A percentile compares a stretch with the other conserved stretches of the same genome.
Conservation (phyloP, 768 basidiomycete species). For the Arthromyces matolae region DNA sequence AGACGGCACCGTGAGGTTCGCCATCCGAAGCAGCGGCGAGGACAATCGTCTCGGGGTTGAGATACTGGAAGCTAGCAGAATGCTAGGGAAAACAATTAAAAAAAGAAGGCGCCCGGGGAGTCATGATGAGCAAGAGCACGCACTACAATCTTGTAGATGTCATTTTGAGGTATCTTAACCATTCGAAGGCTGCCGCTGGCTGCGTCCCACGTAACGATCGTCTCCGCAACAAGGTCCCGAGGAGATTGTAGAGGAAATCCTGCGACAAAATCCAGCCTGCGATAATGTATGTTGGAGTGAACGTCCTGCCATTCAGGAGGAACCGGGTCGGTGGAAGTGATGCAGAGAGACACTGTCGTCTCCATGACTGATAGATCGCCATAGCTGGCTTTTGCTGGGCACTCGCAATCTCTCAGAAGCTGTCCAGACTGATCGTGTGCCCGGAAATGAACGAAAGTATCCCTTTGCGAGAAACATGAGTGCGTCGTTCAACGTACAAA, state of each 20-base stretch:
- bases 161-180: background rate
- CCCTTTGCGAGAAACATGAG: background rate
- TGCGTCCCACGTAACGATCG: background rate
- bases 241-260: background rate
- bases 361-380: background rate
- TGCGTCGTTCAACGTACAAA: background rate
- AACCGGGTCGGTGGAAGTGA: background rate
- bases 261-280: background rate
- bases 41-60: too few relatives aligned
- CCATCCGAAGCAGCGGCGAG: background rate
- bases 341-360: background rate
- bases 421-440: background rate
- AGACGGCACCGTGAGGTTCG: background rate
- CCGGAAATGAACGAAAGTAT: background rate
- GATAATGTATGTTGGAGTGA: background rate
- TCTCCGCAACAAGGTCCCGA: background rate
- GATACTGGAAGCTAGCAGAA: background rate
- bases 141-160: background rate
- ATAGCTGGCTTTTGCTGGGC: slow-evolving; percentile 3
- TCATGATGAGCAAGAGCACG: background rate
- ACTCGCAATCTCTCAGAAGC: slow-evolving; percentile 1
- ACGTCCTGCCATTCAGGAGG: background rate
- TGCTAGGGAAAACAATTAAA: background rate
- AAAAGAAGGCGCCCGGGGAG: background rate
- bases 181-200: background rate